Conservation (phyloP, 192 early-diverging fungal genomes). For the Mortierella alpina region DNA sequence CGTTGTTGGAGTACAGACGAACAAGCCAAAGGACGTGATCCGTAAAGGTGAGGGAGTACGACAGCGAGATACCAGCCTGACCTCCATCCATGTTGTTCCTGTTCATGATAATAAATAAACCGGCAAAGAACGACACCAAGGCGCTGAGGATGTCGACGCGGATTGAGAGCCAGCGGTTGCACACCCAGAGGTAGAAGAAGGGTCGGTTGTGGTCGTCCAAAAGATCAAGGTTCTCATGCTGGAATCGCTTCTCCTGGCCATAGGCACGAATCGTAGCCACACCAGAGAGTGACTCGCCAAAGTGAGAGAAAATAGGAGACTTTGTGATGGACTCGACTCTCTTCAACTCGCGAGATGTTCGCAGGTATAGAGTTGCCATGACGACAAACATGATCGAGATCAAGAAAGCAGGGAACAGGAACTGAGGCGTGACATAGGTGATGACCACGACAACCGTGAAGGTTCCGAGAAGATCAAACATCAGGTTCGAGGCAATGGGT, state of each 20-base stretch:
- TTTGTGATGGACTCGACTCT: constrained; percentile 70
- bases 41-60: constrained; percentile 86
- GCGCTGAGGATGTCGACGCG: constrained; percentile 79
- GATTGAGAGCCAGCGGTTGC: constrained; percentile 85
- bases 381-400: constrained; percentile 66
- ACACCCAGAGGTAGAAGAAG: constrained; percentile 80
- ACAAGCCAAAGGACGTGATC: constrained; percentile 83
- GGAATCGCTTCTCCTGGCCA: constrained; percentile 72
- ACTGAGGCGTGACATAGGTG: constrained; percentile 46
- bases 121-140: constrained; percentile 76
- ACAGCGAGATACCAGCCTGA: constrained; percentile 83
- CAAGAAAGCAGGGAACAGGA: constrained; percentile 52
- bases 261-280: constrained; percentile 88
- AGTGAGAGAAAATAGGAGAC: constrained; percentile 75
- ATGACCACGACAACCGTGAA: constrained; percentile 53
- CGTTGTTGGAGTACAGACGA: constrained; percentile 78
- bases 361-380: constrained; percentile 75
- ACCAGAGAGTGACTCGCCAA: constrained; percentile 83
- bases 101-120: constrained; percentile 69
- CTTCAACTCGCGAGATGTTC: constrained; percentile 88
- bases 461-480: constrained; percentile 55
- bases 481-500: constrained; percentile 63
- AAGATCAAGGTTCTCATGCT: constrained; percentile 64
- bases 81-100: constrained; percentile 71
- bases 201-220: constrained; percentile 81